Base-by-base conservation (phyloP, 2,329 filamentous ascomycete species). In the Trichoderma sp. region DNA sequence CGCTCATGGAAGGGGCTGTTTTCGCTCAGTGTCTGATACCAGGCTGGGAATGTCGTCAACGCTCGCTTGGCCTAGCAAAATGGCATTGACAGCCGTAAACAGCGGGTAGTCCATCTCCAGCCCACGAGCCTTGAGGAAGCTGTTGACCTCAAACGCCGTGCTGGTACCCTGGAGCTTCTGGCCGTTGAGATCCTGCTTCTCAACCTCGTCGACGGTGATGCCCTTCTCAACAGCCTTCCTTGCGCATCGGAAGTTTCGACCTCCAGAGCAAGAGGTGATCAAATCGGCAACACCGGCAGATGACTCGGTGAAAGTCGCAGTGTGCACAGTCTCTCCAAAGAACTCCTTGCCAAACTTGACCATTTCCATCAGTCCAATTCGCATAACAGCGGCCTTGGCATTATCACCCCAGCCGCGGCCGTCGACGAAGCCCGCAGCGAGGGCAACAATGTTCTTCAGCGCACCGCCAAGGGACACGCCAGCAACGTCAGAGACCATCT, bases 381-480 rank as follows among this genome's bases (percentile, higher is more conserved):
- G 92, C 93, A 99, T 98, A 71, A 99, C 91, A 57, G 96, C 96
- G n/a, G 96, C 94, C 84, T 99, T 98, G 73, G 95, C 95, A 75
- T 98, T 99, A 84, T 98, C 94, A 76, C 96, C 96, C 95, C 96
- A 99, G 73, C 95, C 95, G 71, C 95, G 88, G 43, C 96, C 96
- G 73, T 97, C 93, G 56, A 98, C 94, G 80, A 97, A 99, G 69
- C 96, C 96, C 37, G 96, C 94, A 5, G 94, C 95, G 21, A 99
- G 84, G 5, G 96, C 96, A 68, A 99, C 93, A 73, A 99, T 91
- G 84, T 99, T 99, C 86, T 99, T 99, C 74, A 99, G 84, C 0
- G 96, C 96, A 71, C 96, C 96, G 55, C 94, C 92, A 40, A 99
- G 89, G 5, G 96, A 98, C 0, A 97, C 95, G 73, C 96, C 96